phyloP scores from a whole-genome alignment of 176 grass and related monocot species.

The Puccinellia tenuiflora region DNA sequence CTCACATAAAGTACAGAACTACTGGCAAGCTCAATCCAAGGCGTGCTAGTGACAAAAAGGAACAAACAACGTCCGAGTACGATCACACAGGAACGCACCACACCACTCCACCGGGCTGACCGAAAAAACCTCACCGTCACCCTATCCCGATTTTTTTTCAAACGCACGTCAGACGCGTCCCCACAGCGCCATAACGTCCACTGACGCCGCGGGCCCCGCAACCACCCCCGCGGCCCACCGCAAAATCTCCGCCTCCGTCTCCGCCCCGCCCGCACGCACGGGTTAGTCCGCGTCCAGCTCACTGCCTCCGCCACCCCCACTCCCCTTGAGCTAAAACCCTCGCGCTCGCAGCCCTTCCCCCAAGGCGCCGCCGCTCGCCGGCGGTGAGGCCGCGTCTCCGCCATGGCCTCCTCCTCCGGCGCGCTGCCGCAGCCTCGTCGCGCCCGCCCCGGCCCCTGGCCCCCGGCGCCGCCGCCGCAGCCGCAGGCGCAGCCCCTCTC shows the following conservation, averaged over 20 bases:
- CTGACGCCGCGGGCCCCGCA: conserved; percentile 30
- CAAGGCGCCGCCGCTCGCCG: conserved; percentile 24
- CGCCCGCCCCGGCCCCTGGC: conserved; percentile 64
- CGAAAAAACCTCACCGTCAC: not conserved
- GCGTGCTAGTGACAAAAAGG: not conserved
- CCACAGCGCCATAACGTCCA: conserved; percentile 25
- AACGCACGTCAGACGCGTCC: conserved; percentile 21
- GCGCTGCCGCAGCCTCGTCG: conserved; percentile 44
- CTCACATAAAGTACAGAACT: no score
- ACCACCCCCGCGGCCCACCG: conserved; percentile 1
- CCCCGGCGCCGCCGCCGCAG: conserved; percentile 48
- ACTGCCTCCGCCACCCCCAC: conserved; percentile 21
- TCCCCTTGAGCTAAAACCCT: conserved; percentile 35
- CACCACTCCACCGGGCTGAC: not conserved
- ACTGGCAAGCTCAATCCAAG: no score
- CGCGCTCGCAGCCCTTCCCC: conserved; percentile 15
- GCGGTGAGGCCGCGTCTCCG: not conserved
- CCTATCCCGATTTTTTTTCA: conserved; percentile 25
- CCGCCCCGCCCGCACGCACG: conserved; percentile 37
- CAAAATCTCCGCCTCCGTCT: conserved; percentile 28
- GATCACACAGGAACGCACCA: not conserved
- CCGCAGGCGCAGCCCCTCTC: conserved; percentile 54
- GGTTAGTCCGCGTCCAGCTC: conserved; percentile 39
- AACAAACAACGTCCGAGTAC: conserved; percentile 3
- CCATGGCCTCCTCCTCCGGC: conserved; percentile 39